Evolutionary conservation across 1,284 basidiomycete genomes (phyloP).

Genomic region (Volvariella volvacea): DNA sequence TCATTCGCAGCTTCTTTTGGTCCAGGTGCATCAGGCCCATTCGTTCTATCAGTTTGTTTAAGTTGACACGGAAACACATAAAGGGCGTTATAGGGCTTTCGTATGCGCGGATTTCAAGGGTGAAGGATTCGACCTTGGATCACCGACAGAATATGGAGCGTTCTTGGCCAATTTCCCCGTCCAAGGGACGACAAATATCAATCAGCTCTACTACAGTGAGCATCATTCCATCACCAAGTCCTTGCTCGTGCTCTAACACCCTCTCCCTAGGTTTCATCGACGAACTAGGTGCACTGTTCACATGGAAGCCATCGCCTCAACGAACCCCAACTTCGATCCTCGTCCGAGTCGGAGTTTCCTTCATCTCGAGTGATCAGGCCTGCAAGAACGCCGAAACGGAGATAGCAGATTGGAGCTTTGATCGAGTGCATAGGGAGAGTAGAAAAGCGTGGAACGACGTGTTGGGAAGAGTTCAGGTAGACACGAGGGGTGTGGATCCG

Average conservation of each 20-base stretch:
- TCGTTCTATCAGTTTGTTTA: too few species aligned
- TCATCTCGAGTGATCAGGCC: slow-evolving; percentile 53
- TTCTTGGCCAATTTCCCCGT: slow-evolving; percentile 49
- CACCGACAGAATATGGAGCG: slow-evolving; percentile 45
- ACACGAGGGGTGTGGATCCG: slow-evolving; percentile 37
- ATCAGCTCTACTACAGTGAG: slow-evolving; percentile 43
- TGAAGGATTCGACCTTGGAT: slow-evolving; percentile 39
- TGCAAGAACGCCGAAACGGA: slow-evolving; percentile 55
- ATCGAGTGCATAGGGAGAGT: slow-evolving; percentile 32
- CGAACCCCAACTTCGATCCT: slow-evolving; percentile 34
- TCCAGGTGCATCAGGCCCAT: slow-evolving; percentile 25
- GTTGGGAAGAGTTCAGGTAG: slow-evolving; percentile 47
- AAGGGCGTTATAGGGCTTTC: slow-evolving; percentile 47
- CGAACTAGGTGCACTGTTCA: slow-evolving; percentile 45
- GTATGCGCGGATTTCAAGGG: slow-evolving; percentile 57
- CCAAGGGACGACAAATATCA: slow-evolving; percentile 34
- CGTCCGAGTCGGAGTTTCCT: slow-evolving; percentile 51
- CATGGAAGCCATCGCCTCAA: slow-evolving; percentile 34
- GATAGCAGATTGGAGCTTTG: slow-evolving; percentile 55
- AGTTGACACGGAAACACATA: too few species aligned
- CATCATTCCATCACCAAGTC: too few species aligned
- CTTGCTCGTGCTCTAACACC: too few species aligned
- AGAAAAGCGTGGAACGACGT: slow-evolving; percentile 51
- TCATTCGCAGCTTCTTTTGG: slow-evolving; percentile 43
- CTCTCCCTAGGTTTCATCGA: slow-evolving; percentile 24